Evolutionary conservation across 2,329 filamentous ascomycete genomes (phyloP), one percentile per base, ranked within the genome.

Genomic region (Aureobasidium sp.): DNA sequence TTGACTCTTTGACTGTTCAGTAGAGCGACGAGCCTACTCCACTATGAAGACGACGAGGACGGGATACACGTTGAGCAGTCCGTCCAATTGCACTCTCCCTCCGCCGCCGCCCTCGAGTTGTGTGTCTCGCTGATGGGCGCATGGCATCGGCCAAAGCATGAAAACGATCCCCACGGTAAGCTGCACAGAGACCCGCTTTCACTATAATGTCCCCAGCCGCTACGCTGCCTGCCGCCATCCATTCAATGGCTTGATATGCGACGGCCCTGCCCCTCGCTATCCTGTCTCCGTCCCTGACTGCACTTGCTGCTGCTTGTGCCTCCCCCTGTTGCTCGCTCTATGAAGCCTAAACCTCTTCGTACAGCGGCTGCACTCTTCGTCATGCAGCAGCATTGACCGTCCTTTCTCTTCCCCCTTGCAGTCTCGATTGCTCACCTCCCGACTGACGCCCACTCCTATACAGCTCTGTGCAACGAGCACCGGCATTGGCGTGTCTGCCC

Each of bases 391-490:
- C n/a, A n/a, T 58, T 58, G 45, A 60, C 59, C 59, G 59, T 32
- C 59, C 13, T 30, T 44, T 39, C 59, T 10, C 21, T 36, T 11
- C 34, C 36, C 44, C 57, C 57, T 59, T 59, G 57, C 57, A 41
- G 44, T n/a, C 54, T 48, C 32, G 21, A 47, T 58, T 27, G n/a
- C 29, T 29, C 21, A 34, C 5, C 42, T 16, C 25, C 44, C 45
- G 44, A 60, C 61, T 65, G 64, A 65, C 64, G n/a, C 14, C 32
- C 34, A 50, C 34, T 30, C 41, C 58, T 41, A 71, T 65, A 72
- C 71, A 85, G 83, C 79, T 86, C 68, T 85, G 82, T 82, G 84
- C 84, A 69, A 76, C 83, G 72, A 82, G 82, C 77, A 84, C 82
- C 68, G 71, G 74, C 70, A 77, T 85, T 74, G 82, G 82, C 71